Evolutionary conservation across 208 protist species (phyloP).

Genomic region (Balamuthia mandrillaris): DNA sequence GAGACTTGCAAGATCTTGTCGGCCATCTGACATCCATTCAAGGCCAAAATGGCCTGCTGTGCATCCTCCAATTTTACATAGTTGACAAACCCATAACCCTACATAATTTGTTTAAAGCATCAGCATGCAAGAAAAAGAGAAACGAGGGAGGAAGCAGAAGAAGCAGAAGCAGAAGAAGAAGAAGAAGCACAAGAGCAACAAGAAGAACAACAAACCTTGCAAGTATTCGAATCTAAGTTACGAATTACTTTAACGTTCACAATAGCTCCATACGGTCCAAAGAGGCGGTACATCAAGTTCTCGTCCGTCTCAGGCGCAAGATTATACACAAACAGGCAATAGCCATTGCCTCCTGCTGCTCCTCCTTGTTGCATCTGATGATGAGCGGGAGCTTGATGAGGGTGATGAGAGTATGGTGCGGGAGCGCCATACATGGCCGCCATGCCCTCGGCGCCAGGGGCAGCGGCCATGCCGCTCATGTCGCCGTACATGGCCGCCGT

Average conservation of each 20-base stretch:
- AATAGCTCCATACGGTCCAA: background rate
- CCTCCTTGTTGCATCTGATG: too few relatives aligned
- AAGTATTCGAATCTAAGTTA: background rate
- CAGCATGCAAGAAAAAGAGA: background rate
- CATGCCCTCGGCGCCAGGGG: background rate
- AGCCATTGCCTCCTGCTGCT: too few relatives aligned
- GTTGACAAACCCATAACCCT: too few relatives aligned
- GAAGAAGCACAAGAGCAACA: background rate
- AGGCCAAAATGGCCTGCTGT: too few relatives aligned
- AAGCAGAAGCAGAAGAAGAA: too few relatives aligned
- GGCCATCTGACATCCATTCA: too few relatives aligned
- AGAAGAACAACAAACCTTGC: background rate
- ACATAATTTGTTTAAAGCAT: too few relatives aligned
- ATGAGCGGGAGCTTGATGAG: background rate
- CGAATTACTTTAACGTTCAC: background rate
- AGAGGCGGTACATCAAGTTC: background rate
- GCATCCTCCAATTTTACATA: too few relatives aligned
- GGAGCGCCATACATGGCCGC: background rate
- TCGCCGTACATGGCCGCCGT: background rate
- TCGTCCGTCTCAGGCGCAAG: background rate
- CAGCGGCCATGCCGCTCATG: background rate
- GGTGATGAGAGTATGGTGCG: background rate
- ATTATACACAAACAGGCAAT: constrained; percentile 9
- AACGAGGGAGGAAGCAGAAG: background rate
- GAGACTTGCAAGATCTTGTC: too few relatives aligned